Evolutionary conservation across 2,329 filamentous ascomycete species (phyloP), one percentile per base, ranked within the genome.

Genomic region (Sarocladium strictum): DNA sequence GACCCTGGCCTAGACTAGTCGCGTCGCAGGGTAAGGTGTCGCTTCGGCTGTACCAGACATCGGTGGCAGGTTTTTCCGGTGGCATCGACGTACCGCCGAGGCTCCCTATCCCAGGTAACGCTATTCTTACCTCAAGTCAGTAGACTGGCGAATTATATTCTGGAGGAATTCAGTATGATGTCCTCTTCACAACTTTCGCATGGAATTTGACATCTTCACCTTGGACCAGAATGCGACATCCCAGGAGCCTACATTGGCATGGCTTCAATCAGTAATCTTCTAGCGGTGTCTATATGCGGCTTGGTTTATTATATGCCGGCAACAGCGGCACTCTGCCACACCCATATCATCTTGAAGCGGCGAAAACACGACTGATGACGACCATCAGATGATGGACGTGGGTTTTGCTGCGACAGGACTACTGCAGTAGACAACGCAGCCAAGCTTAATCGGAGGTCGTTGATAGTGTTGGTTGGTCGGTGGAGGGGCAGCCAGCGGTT

Each of bases 1-100:
- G 54, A 54, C 50, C 54, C 9, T 35, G 52, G 43, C 50, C 51
- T 33, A n/a, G n/a, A n/a, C n/a, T n/a, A 50, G 40, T 53, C 53
- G 55, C 53, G 54, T 53, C 37, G 27, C 49, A 35, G 53, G 32
- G 53, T 27, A 29, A 27, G 43, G 24, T 47, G 24, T 17, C 43
- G 23, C 38, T 17, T n/a, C n/a, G n/a, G n/a, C n/a, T n/a, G n/a
- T n/a, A n/a, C n/a, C n/a, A n/a, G n/a, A n/a, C n/a, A n/a, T 3
- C 43, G 43, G 43, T 23, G 24, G 21, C 10, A 27, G 14, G 43
- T 47, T 47, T 47, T 29, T 47, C 43, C 43, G 43, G n/a, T 32
- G n/a, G n/a, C n/a, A n/a, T n/a, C n/a, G n/a, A n/a, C n/a, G n/a
- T n/a, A n/a, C n/a, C n/a, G n/a, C n/a, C n/a, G n/a, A n/a, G n/a